Percentiles rank a stretch among this genome's conserved stretches.
Evolutionary conservation across 2,329 filamentous ascomycete species (phyloP).

Genomic region (Lachnellula suecica): DNA sequence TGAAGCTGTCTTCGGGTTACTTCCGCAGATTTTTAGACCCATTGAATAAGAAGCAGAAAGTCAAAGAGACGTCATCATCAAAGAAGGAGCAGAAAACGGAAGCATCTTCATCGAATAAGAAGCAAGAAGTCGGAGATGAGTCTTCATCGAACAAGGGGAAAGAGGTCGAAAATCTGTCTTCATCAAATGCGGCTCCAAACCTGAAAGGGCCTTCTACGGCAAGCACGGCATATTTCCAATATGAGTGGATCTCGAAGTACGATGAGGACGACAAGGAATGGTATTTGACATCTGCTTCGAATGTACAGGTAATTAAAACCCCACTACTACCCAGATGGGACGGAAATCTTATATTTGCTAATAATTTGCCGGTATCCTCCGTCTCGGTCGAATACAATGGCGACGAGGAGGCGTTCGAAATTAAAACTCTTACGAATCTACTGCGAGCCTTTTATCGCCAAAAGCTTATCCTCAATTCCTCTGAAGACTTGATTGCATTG

Average conservation of each 20-base stretch:
- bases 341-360: too few species aligned
- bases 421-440: not conserved
- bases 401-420: not conserved
- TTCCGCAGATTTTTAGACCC: not conserved
- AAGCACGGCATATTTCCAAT: not conserved
- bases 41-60: not conserved
- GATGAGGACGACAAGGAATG: not conserved
- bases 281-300: not conserved
- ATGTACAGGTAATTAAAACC: not conserved
- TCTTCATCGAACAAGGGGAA: too few species aligned
- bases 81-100: not conserved
- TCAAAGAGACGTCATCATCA: too few species aligned
- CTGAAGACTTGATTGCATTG: not conserved
- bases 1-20: not conserved
- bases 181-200: not conserved
- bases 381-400: not conserved
- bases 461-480: not conserved
- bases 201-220: not conserved
- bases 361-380: too few species aligned
- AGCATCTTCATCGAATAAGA: too few species aligned
- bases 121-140: too few species aligned
- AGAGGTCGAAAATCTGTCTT: too few species aligned
- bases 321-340: not conserved
- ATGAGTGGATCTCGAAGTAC: not conserved
- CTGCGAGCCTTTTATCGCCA: not conserved